These are phyloP conservation scores for Leishmania tropica DNA, from an alignment of 208 protist species.

Conservation along the genomic window DNA sequence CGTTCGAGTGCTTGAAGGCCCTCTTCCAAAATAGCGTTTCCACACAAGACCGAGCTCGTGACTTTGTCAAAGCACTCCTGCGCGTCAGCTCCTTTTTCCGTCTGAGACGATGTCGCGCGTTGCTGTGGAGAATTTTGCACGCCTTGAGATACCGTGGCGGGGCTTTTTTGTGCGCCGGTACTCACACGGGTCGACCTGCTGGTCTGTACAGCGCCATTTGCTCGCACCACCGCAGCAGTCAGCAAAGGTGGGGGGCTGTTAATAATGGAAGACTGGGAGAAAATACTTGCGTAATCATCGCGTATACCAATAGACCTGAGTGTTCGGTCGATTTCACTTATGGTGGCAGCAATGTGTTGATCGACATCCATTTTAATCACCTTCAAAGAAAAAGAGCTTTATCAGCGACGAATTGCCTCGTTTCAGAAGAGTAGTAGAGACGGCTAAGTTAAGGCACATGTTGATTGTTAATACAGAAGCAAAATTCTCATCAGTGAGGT, in stretches of 20 bases:
- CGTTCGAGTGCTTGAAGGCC: background rate
- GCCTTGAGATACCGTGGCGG: background rate
- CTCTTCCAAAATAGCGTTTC: background rate
- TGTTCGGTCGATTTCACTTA: constrained; percentile 33
- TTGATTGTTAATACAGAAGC: background rate
- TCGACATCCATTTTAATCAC: constrained; percentile 15
- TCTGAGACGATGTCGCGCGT: constrained; percentile 1
- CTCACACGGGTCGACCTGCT: background rate
- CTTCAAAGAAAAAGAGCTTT: background rate
- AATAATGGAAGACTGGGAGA: background rate
- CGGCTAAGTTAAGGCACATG: background rate
- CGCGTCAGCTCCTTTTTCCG: background rate
- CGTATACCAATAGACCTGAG: constrained; percentile 20
- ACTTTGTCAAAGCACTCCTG: background rate
- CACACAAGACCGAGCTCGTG: background rate
- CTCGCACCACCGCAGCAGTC: background rate
- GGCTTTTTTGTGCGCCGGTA: constrained; percentile 10
- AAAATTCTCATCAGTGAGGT: background rate
- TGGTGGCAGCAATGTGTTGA: constrained; percentile 13
- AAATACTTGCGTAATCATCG: background rate
- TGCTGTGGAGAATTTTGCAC: constrained; percentile 17
- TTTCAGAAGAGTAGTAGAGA: background rate
- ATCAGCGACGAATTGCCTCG: background rate
- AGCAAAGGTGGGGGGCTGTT: background rate
- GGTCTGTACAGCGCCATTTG: constrained; percentile 5